These are phyloP conservation scores for Lithospermum erythrorhizon DNA, from an alignment of 257 asterid genomes.

Conservation along the genomic window DNA sequence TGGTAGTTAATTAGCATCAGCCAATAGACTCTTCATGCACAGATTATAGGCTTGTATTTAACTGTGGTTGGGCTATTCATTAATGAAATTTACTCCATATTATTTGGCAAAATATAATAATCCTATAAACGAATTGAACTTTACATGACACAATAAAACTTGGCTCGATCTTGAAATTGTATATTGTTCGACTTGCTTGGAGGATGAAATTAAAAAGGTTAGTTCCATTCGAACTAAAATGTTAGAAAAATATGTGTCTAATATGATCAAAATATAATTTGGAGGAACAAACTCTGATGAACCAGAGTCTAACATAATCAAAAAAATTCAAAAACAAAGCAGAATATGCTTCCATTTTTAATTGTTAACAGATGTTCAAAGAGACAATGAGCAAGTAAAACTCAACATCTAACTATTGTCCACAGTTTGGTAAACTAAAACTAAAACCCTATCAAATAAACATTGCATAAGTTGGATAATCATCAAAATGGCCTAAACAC, in stretches of 20 bases:
- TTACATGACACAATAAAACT: no score
- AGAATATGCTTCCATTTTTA: not conserved
- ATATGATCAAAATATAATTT: not conserved
- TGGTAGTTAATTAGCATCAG: slow-evolving; percentile 27
- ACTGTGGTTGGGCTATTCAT: no score
- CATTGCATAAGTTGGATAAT: not conserved
- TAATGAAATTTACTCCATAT: no score
- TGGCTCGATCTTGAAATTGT: no score
- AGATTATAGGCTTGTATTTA: no score
- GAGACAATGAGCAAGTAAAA: not conserved
- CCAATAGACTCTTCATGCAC: no score
- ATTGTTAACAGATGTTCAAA: not conserved
- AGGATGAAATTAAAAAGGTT: no score
- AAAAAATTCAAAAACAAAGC: not conserved
- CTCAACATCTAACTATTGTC: not conserved
- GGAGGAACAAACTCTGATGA: not conserved
- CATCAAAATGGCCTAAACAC: not conserved
- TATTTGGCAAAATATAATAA: no score
- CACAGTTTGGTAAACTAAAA: not conserved
- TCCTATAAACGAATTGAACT: no score
- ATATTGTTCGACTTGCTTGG: no score
- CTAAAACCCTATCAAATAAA: not conserved
- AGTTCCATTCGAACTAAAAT: no score
- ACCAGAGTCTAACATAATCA: not conserved
- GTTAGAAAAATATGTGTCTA: no score